phyloP scores from a whole-genome alignment of 2,329 filamentous ascomycete species.

The Aspergillus arachidicola region DNA sequence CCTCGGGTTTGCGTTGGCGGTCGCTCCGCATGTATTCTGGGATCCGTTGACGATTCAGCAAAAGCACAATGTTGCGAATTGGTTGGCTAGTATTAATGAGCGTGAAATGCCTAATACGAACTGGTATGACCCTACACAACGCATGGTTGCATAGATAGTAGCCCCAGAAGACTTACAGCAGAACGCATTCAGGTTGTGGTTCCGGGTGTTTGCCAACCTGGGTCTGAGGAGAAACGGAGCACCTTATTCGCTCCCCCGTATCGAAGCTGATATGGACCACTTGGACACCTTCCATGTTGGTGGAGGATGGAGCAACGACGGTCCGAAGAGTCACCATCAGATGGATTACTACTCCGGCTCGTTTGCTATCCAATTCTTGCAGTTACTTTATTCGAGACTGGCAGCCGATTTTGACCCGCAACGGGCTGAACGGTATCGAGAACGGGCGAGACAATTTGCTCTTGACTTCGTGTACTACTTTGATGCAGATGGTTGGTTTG shows the following conservation, averaged over 20 bases:
- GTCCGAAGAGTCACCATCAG: constrained; percentile 75
- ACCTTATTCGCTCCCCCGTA: constrained; percentile 67
- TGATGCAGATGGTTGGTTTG: constrained; percentile 64
- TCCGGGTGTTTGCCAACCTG: constrained; percentile 80
- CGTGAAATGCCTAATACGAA: constrained; percentile 73
- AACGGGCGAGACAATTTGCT: constrained; percentile 67
- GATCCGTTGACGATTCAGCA: constrained; percentile 64
- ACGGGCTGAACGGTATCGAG: constrained; percentile 69
- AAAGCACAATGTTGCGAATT: constrained; percentile 67
- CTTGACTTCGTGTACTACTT: constrained; percentile 76
- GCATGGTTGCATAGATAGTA: background rate
- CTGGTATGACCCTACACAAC: constrained; percentile 42
- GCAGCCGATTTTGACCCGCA: constrained; percentile 66
- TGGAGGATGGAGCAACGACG: constrained; percentile 80
- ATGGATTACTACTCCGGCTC: constrained; percentile 86
- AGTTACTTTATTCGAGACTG: constrained; percentile 74
- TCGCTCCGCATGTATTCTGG: constrained; percentile 68
- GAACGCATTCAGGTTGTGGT: constrained; percentile 67
- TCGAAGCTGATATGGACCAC: constrained; percentile 76
- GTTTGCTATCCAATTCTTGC: constrained; percentile 79
- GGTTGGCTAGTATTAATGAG: constrained; percentile 77
- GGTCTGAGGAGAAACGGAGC: constrained; percentile 75
- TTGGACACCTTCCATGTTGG: constrained; percentile 81
- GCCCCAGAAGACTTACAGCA: background rate
- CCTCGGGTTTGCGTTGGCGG: constrained; percentile 72